Evolutionary conservation across 495 filamentous ascomycete genomes (phyloP).

Genomic region (Penicilliopsis zonata): DNA sequence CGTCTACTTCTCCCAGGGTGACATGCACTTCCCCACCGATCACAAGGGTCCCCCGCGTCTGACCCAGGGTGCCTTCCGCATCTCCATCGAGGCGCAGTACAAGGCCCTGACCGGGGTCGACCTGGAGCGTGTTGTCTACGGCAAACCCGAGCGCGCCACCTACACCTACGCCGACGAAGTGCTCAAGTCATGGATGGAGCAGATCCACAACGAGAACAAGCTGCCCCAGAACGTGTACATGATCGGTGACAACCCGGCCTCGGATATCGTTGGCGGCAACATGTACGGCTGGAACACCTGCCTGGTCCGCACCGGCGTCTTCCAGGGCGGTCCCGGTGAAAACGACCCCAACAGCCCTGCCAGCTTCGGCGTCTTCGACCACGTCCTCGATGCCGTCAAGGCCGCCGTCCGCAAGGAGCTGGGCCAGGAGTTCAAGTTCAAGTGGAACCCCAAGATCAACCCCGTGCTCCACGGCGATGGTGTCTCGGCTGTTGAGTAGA

Average conservation of each 20-base stretch:
- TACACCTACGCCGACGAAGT: slow-evolving; percentile 77
- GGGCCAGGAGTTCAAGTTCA: slow-evolving; percentile 44
- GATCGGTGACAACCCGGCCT: slow-evolving; percentile 71
- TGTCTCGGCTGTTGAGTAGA: slow-evolving; percentile 42
- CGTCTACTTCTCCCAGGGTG: slow-evolving; percentile 66
- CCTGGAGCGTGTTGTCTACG: slow-evolving; percentile 74
- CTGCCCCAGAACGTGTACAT: slow-evolving; percentile 70
- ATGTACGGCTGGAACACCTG: slow-evolving; percentile 76
- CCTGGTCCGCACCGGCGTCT: slow-evolving; percentile 52
- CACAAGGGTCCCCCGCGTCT: slow-evolving; percentile 58
- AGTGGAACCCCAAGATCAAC: slow-evolving; percentile 50
- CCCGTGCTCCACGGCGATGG: slow-evolving; percentile 47
- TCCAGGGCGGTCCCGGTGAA: slow-evolving; percentile 38
- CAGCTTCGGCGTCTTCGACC: slow-evolving; percentile 43
- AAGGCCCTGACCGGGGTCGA: slow-evolving; percentile 61
- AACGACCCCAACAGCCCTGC: slow-evolving; percentile 47
- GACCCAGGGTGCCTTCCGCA: slow-evolving; percentile 66
- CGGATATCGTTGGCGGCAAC: slow-evolving; percentile 69
- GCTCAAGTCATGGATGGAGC: slow-evolving; percentile 61
- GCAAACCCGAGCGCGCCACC: slow-evolving; percentile 67
- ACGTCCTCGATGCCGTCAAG: slow-evolving; percentile 44
- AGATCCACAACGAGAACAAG: slow-evolving; percentile 58
- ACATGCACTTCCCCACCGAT: slow-evolving; percentile 66
- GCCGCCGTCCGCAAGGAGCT: slow-evolving; percentile 42
- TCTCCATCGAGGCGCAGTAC: slow-evolving; percentile 68